Evolutionary conservation across 495 filamentous ascomycete genomes (phyloP).

Genomic region (Hypoxylon trugodes): DNA sequence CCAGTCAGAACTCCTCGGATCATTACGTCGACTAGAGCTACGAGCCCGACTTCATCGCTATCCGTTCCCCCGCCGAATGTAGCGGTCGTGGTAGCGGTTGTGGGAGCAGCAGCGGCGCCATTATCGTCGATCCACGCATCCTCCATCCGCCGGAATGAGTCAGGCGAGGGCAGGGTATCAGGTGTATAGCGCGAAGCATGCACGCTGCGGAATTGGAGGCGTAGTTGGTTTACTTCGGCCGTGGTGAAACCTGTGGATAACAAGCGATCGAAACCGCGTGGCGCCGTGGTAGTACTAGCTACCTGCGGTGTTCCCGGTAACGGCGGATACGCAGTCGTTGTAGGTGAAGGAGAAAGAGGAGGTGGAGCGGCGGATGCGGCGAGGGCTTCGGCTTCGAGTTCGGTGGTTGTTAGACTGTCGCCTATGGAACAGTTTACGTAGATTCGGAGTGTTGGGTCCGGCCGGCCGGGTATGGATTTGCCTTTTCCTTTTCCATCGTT

Average conservation of each 20-base stretch:
- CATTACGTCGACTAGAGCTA: slow-evolving; percentile 75
- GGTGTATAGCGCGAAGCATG: slow-evolving; percentile 80
- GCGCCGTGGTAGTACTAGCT: slow-evolving; percentile 65
- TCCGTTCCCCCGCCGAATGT: slow-evolving; percentile 50
- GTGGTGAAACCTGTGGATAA: slow-evolving; percentile 80
- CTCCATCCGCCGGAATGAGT: slow-evolving; percentile 70
- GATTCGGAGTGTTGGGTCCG: slow-evolving; percentile 54
- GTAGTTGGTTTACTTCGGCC: slow-evolving; percentile 79
- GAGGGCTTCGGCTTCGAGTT: slow-evolving; percentile 73
- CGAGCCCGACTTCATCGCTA: slow-evolving; percentile 59
- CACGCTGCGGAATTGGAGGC: slow-evolving; percentile 83
- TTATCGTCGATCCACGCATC: slow-evolving; percentile 92
- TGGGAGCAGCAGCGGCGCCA: slow-evolving; percentile 51
- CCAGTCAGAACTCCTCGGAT: slow-evolving; percentile 88
- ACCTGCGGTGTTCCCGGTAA: slow-evolving; percentile 2
- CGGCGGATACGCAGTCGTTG: not conserved
- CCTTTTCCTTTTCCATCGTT: slow-evolving; percentile 51
- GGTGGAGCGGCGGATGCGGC: slow-evolving; percentile 53
- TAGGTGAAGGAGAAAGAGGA: slow-evolving; percentile 14
- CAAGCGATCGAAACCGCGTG: slow-evolving; percentile 88
- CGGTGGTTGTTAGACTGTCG: slow-evolving; percentile 70
- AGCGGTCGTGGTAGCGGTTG: slow-evolving; percentile 41
- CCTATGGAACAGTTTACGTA: slow-evolving; percentile 93
- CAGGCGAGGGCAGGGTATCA: slow-evolving; percentile 79
- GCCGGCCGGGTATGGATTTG: slow-evolving; percentile 56